Conservation (phyloP, 768 basidiomycete species). For the Strobilomyces confusus region DNA sequence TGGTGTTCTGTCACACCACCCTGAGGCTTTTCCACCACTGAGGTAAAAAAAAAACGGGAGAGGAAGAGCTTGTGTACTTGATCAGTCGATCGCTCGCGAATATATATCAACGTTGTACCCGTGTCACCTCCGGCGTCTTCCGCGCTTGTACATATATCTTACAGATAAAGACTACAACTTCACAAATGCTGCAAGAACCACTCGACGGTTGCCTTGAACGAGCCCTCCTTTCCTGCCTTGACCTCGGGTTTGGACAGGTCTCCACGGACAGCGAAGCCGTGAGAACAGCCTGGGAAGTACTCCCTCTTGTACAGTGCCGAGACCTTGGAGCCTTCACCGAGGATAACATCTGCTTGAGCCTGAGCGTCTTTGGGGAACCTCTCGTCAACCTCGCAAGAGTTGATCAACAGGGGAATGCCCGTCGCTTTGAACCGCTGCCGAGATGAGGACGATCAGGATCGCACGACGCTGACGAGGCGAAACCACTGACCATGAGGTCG, state of each 20-base stretch:
- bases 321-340: conserved; percentile 44
- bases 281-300: conserved; percentile 37
- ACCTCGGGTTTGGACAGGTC: conserved; percentile 45
- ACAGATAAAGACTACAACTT: not conserved
- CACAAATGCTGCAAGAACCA: conserved; percentile 43
- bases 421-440: conserved; percentile 47
- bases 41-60: not conserved
- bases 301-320: conserved; percentile 35
- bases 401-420: conserved; percentile 61
- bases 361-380: conserved; percentile 48
- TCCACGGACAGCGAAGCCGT: conserved; percentile 56
- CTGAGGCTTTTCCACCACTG: conserved; percentile 89
- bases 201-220: conserved; percentile 45
- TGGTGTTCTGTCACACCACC: conserved; percentile 88
- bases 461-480: not conserved
- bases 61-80: no score
- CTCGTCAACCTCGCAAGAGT: conserved; percentile 53
- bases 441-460: not conserved
- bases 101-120: no score
- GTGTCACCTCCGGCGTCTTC: not conserved
- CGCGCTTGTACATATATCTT: not conserved
- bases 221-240: conserved; percentile 61
- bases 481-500: conserved; percentile 53
- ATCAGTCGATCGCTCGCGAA: no score
- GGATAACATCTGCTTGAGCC: conserved; percentile 44